Percentiles rank a stretch among this genome's conserved stretches.
These are phyloP conservation scores for Nemania sp. DNA, from an alignment of 2,329 filamentous ascomycete genomes.

Conservation along the genomic window DNA sequence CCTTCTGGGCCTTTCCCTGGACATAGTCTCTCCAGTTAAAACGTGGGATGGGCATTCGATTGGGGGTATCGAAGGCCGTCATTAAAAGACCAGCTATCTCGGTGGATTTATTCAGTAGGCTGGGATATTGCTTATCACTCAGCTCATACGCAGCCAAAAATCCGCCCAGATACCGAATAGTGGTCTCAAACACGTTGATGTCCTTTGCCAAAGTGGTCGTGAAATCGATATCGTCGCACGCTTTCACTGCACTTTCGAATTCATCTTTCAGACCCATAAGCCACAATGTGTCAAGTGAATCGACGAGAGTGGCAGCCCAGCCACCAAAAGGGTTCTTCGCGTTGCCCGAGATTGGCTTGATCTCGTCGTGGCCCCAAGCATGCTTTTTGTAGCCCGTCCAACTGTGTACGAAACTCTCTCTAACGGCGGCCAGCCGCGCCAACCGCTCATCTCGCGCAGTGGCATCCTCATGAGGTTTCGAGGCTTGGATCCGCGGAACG, in stretches of 20 bases:
- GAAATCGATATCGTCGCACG: conserved; percentile 64
- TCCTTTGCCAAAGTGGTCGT: conserved; percentile 51
- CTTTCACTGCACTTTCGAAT: conserved; percentile 65
- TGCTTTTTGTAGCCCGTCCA: conserved; percentile 64
- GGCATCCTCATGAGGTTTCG: conserved; percentile 51
- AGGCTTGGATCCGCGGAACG: conserved; percentile 63
- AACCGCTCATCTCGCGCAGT: conserved; percentile 42
- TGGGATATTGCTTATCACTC: conserved; percentile 55
- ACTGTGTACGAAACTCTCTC: conserved; percentile 55
- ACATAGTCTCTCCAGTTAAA: conserved; percentile 62
- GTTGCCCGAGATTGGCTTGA: conserved; percentile 58
- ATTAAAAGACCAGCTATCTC: conserved; percentile 68
- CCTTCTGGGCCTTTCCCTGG: conserved; percentile 49
- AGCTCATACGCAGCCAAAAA: conserved; percentile 71
- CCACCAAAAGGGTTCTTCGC: conserved; percentile 63
- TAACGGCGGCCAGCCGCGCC: conserved; percentile 49
- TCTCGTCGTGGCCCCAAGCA: conserved; percentile 67
- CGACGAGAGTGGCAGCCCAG: conserved; percentile 70
- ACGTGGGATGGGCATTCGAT: conserved; percentile 64
- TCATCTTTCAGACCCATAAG: conserved; percentile 69
- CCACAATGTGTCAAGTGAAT: conserved; percentile 71
- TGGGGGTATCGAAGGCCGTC: conserved; percentile 68
- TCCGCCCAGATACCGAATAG: conserved; percentile 71
- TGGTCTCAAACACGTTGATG: conserved; percentile 72
- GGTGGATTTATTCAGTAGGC: conserved; percentile 62